These are phyloP conservation scores for Clarkia xantiana DNA, from an alignment of 345 rosid species.

Conservation along the genomic window DNA sequence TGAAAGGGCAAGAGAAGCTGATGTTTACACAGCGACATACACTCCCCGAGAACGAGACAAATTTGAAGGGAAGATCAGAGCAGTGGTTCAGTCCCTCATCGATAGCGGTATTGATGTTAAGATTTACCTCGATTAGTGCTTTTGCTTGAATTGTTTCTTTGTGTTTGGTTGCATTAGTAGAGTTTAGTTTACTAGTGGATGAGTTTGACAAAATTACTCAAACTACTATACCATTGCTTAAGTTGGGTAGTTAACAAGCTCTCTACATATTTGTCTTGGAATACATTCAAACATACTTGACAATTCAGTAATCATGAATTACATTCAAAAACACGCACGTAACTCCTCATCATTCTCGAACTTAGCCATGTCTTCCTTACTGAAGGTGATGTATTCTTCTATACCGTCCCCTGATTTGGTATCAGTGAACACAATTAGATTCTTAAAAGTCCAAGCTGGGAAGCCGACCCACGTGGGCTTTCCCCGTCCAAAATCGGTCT, in stretches of 20 bases:
- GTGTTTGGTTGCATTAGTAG: too few species aligned
- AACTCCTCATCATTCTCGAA: constrained; percentile 17
- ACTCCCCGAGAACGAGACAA: constrained; percentile 84
- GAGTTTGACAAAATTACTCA: too few species aligned
- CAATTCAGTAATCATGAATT: too few species aligned
- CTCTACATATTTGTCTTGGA: too few species aligned
- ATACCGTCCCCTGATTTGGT: constrained; percentile 16
- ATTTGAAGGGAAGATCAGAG: constrained; percentile 93
- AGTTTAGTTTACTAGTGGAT: too few species aligned
- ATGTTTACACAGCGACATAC: constrained; percentile 69
- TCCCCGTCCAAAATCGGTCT: constrained; percentile 27
- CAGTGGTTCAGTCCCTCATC: constrained; percentile 79
- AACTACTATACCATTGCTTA: too few species aligned
- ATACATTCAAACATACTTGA: too few species aligned
- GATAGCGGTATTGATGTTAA: constrained; percentile 76
- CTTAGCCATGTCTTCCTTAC: constrained; percentile 16
- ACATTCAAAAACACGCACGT: too few species aligned
- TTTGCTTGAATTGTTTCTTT: too few species aligned
- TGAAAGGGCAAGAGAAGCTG: constrained; percentile 80
- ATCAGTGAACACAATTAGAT: constrained; percentile 15
- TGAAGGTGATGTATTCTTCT: constrained; percentile 15
- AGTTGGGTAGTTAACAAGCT: too few species aligned
- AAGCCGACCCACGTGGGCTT: constrained; percentile 16
- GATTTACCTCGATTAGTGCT: constrained; percentile 46
- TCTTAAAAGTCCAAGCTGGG: constrained; percentile 12